A percentile compares a stretch with the other conserved stretches of the same genome.
phyloP scores from a whole-genome alignment of 257 asterid species.

The Jacaranda copaia region DNA sequence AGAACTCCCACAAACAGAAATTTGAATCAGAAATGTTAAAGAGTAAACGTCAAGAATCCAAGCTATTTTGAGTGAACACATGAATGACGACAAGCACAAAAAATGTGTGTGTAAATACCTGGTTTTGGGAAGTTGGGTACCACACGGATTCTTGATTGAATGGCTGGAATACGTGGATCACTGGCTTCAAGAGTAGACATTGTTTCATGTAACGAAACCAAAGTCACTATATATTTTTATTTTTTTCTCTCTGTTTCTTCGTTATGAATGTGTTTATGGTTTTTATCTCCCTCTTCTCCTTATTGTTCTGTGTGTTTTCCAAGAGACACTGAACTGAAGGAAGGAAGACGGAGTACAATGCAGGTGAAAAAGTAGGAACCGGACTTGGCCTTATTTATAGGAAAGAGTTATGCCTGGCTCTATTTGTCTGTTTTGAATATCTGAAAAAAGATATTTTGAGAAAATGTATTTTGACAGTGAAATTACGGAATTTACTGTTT shows the following conservation, averaged over 20 bases:
- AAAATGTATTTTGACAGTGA: too few species aligned
- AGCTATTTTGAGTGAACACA: neutral
- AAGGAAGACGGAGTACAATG: neutral
- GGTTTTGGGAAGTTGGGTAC: slow-evolving; percentile 83
- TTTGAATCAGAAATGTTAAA: neutral
- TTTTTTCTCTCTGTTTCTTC: neutral
- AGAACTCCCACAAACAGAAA: neutral
- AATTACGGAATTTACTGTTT: too few species aligned
- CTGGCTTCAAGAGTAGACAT: slow-evolving; percentile 67
- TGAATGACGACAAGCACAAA: neutral
- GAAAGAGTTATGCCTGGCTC: slow-evolving; percentile 11
- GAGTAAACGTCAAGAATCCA: neutral
- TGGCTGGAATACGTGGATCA: slow-evolving; percentile 79
- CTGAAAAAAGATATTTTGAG: too few species aligned
- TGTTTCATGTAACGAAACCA: slow-evolving; percentile 20
- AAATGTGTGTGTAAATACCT: slow-evolving; percentile 40
- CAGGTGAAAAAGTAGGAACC: neutral
- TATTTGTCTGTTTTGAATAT: too few species aligned
- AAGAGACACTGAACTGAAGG: neutral
- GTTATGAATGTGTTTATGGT: neutral
- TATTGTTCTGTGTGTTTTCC: neutral
- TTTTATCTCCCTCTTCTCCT: neutral
- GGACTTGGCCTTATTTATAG: slow-evolving; percentile 23
- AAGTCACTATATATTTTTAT: neutral
- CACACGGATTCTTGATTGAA: slow-evolving; percentile 81